A percentile compares a stretch with the other conserved stretches of the same genome.
Evolutionary conservation across 352 stramenopile genomes (phyloP).

Genomic region (Nothophytophthora sp.): DNA sequence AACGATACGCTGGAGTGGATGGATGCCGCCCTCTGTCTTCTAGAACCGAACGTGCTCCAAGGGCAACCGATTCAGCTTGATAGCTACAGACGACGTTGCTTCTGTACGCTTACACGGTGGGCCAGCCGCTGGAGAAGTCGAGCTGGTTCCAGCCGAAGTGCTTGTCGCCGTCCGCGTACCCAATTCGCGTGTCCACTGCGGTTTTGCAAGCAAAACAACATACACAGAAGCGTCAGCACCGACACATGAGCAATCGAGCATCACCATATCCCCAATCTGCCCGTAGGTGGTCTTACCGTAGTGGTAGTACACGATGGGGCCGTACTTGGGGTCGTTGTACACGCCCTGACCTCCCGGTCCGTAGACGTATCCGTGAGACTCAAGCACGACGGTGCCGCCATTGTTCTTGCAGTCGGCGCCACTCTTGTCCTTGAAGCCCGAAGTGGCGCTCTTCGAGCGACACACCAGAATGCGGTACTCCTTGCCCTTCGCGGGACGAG

Average conservation of each 20-base stretch:
- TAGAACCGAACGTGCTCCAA: too few species aligned
- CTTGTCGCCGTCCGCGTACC: slow-evolving; percentile 51
- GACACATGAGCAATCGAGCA: too few species aligned
- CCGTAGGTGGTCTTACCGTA: slow-evolving; percentile 52
- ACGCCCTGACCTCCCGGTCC: slow-evolving; percentile 49
- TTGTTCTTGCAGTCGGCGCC: slow-evolving; percentile 35
- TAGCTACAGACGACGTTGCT: too few species aligned
- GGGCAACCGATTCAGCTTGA: too few species aligned
- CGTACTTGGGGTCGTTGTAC: slow-evolving; percentile 42
- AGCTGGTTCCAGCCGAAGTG: slow-evolving; percentile 56
- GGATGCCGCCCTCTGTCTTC: too few species aligned
- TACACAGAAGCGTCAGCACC: background rate
- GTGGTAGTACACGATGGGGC: slow-evolving; percentile 55
- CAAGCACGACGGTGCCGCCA: slow-evolving; percentile 43
- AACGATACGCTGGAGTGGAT: too few species aligned
- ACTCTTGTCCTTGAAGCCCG: slow-evolving; percentile 40
- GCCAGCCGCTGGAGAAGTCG: slow-evolving; percentile 50
- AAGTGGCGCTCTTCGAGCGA: slow-evolving; percentile 33
- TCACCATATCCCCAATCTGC: too few species aligned
- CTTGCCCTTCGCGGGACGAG: slow-evolving; percentile 34
- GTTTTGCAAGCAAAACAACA: slow-evolving; percentile 2
- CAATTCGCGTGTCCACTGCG: slow-evolving; percentile 44
- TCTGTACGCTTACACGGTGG: slow-evolving; percentile 33
- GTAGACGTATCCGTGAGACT: slow-evolving; percentile 45
- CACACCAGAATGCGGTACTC: slow-evolving; percentile 52